Base-by-base conservation (phyloP, 2,329 filamentous ascomycete species). In the Capronia epimyces region DNA sequence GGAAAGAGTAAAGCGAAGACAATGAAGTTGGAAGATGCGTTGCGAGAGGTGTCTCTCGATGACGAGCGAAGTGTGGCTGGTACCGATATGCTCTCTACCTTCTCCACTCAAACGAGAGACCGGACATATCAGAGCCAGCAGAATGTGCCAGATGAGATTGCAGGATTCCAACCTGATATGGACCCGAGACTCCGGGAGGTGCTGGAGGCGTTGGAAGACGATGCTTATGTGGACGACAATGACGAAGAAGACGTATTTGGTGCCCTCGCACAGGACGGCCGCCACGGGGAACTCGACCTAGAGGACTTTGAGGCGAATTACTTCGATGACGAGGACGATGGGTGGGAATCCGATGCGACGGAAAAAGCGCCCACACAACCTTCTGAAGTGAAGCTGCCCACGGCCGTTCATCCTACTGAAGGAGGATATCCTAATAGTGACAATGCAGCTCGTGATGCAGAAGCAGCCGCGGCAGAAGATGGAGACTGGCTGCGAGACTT, bases 141-240 rank as follows among this genome's bases (percentile, higher is more conserved):
- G 69, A 81, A 95, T 62, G 74, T 97, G 1, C 93, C 93, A 1
- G 93, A 98, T 70, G 83, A 82, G 6, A 87, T 98, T 63, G 85
- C 87, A 2, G 93, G 93, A 0, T 95, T 98, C 68, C 86, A 98
- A 69, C 93, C 94, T 5, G 90, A 97, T 65, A 97, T 98, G 93
- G 94, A 98, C 64, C 90, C 90, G 1, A 79, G 91, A 32, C 68
- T 98, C 60, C 80, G 93, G 40, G 93, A 98, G 68, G 89, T 90
- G 3, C 72, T 98, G 20, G 90, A 96, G 69, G 93, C 93, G 9
- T 73, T 98, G 24, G 93, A 98, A 43, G 93, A 98, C 64, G 93
- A 98, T 20, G 91, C 86, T 2, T 98, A 89, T 65, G 90, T 98
- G 1, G 91, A 87, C 43, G 78, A 87, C 5, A 81, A 91, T 29